phyloP scores from a whole-genome alignment of 2,329 filamentous ascomycete genomes.

The Sclerotinia spermophila region DNA sequence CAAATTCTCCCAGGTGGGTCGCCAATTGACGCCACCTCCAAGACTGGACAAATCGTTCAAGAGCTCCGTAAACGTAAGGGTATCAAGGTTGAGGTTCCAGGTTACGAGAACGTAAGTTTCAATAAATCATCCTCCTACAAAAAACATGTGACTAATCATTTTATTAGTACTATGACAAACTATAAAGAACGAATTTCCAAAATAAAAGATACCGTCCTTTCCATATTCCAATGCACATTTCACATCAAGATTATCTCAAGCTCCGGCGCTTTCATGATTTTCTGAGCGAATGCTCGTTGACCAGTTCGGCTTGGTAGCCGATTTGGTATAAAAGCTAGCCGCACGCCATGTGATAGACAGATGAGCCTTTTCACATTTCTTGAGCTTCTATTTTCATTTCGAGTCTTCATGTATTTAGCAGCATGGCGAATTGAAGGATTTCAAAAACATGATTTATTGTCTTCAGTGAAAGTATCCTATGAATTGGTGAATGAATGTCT shows the following conservation, averaged over 20 bases:
- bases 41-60: slow-evolving; percentile 78
- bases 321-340: slow-evolving; percentile 31
- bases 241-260: slow-evolving; percentile 26
- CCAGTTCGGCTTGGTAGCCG: slow-evolving; percentile 25
- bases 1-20: slow-evolving; percentile 92
- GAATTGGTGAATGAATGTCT: background rate
- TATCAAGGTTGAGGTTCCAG: slow-evolving; percentile 93
- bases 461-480: background rate
- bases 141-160: slow-evolving; percentile 40
- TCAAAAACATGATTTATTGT: slow-evolving; percentile 24
- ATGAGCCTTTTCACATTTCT: slow-evolving; percentile 27
- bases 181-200: slow-evolving; percentile 56
- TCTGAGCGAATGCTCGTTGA: slow-evolving; percentile 29
- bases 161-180: slow-evolving; percentile 94
- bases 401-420: slow-evolving; percentile 34
- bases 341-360: slow-evolving; percentile 30
- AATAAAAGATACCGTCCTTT: slow-evolving; percentile 35
- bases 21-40: slow-evolving; percentile 75
- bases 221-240: slow-evolving; percentile 29
- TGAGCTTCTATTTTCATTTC: slow-evolving; percentile 28
- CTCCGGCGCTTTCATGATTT: slow-evolving; percentile 32
- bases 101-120: slow-evolving; percentile 86
- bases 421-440: slow-evolving; percentile 34
- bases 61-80: slow-evolving; percentile 99
- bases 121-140: background rate